Evolutionary conservation across 2,329 filamentous ascomycete genomes (phyloP), one percentile per base, ranked within the genome.

Genomic region (Fusarium newnesense): DNA sequence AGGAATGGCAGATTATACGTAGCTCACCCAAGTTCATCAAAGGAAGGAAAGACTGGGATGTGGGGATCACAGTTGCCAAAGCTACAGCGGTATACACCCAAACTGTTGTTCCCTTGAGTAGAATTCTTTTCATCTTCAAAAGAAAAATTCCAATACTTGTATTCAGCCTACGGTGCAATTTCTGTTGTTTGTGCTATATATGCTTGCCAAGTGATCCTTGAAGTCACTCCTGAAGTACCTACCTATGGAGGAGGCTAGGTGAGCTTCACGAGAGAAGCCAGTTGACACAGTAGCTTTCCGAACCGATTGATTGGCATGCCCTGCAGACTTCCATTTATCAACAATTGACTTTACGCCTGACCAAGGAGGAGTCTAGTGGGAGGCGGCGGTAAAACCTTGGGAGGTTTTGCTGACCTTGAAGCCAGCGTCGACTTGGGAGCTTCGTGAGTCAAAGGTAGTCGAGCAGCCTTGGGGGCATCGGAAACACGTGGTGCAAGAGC

Each of bases 361-460:
- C 39, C 30, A 30, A 65, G 32, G 7, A 70, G 34, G 6, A 61
- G 39, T 19, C 52, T 54, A 13, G 18, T 37, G 12, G 16, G 21
- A 28, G 56, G 64, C 13, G 39, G 59, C 9, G 32, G n/a, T 16
- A 69, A 19, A 4, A 16, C 21, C 34, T 47, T 61, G 18, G 65
- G 52, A 13, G 39, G 24, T 9, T 34, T 57, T 15, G n/a, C 26
- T 21, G 65, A 32, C 3, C 12, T 32, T 5, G 74, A 74, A 46
- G 53, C 59, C 2, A 74, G 58, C 2, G 50, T 40, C 5, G 60
- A 52, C 24, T 44, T 58, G 30, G 73, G 75, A 7, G 53, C 64
- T 11, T 42, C 59, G 34, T 36, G 60, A 6, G 62, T 65, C 32
- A 42, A 50, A 18, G 72, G 74, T 7, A 58, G 19, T 12, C 59